A percentile compares a stretch with the other conserved stretches of the same genome.
Evolutionary conservation across 1,139 yeast species (phyloP).

Genomic region (Yamadazyma diospyri): DNA sequence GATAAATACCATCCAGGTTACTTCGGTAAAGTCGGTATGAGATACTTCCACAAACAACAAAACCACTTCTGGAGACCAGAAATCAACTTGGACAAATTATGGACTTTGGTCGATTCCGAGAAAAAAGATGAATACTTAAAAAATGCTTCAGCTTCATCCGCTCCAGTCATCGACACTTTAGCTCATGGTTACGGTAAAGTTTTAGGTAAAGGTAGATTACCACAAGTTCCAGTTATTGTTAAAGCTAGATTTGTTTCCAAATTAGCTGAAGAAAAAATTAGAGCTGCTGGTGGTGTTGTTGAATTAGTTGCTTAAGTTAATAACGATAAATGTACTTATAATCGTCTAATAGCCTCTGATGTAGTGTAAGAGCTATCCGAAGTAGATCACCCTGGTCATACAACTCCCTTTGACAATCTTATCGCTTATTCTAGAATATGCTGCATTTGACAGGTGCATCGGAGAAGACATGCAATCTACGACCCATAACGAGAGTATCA

Average conservation of each 20-base stretch:
- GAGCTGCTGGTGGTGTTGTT: conserved; percentile 99
- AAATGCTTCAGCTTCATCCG: conserved; percentile 82
- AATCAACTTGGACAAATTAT: conserved; percentile 97
- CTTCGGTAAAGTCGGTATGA: conserved; percentile 99
- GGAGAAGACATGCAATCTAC: no score
- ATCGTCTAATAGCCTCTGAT: no score
- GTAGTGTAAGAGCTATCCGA: no score
- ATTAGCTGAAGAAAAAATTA: conserved; percentile 99
- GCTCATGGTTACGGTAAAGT: conserved; percentile 99
- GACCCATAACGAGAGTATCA: no score
- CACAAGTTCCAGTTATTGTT: conserved; percentile 97
- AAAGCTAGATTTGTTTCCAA: conserved; percentile 99
- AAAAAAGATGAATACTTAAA: conserved; percentile 93
- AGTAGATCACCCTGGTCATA: no score
- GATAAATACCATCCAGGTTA: conserved; percentile 99
- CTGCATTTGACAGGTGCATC: no score
- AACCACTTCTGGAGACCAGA: conserved; percentile 98
- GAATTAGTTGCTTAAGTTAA: conserved; percentile 88
- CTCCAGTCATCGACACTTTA: conserved; percentile 98
- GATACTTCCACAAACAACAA: conserved; percentile 98
- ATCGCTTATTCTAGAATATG: no score
- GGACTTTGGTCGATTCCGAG: conserved; percentile 94
- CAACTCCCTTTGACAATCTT: neutral
- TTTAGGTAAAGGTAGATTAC: conserved; percentile 98
- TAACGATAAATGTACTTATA: conserved; percentile 12